Conservation (phyloP, 2,329 filamentous ascomycete species). For the Calonectria pseudoturangicola region DNA sequence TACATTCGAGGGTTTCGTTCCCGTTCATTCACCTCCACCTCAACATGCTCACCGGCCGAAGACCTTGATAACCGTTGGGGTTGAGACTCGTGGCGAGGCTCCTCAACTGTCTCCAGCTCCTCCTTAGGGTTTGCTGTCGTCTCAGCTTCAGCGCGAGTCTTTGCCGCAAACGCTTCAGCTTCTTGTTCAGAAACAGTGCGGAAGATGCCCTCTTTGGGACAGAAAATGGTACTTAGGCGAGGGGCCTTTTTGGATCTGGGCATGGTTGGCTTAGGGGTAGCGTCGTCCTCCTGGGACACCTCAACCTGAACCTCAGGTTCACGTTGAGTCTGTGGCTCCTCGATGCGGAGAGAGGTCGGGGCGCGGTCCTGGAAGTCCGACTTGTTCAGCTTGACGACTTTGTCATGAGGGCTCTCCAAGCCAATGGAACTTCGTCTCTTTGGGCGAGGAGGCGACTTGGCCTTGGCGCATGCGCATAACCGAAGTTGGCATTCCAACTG, state of each 20-base stretch:
- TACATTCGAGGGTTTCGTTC: slow-evolving; percentile 64
- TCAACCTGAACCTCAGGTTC: slow-evolving; percentile 34
- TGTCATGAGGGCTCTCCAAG: slow-evolving; percentile 53
- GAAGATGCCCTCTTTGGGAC: slow-evolving; percentile 78
- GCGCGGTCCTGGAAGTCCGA: slow-evolving; percentile 50
- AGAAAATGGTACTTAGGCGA: slow-evolving; percentile 73
- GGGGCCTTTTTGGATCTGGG: slow-evolving; percentile 62
- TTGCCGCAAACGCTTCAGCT: slow-evolving; percentile 64
- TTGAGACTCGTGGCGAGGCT: slow-evolving; percentile 38
- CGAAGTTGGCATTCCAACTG: slow-evolving; percentile 83
- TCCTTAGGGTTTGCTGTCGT: slow-evolving; percentile 43
- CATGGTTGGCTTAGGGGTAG: slow-evolving; percentile 43
- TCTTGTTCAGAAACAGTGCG: slow-evolving; percentile 75
- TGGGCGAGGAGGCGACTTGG: slow-evolving; percentile 48
- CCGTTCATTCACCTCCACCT: slow-evolving; percentile 56
- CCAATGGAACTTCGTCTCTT: slow-evolving; percentile 53
- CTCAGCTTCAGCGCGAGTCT: slow-evolving; percentile 50
- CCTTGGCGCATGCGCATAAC: slow-evolving; percentile 77
- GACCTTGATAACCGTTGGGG: slow-evolving; percentile 26
- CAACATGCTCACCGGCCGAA: slow-evolving; percentile 25
- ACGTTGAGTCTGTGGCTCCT: slow-evolving; percentile 45
- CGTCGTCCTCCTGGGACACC: slow-evolving; percentile 41
- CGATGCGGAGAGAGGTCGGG: slow-evolving; percentile 41
- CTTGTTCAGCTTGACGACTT: slow-evolving; percentile 61
- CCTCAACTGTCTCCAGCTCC: not conserved